Conservation (phyloP, 176 grass and related monocot genomes). For the Triticum timopheevii region DNA sequence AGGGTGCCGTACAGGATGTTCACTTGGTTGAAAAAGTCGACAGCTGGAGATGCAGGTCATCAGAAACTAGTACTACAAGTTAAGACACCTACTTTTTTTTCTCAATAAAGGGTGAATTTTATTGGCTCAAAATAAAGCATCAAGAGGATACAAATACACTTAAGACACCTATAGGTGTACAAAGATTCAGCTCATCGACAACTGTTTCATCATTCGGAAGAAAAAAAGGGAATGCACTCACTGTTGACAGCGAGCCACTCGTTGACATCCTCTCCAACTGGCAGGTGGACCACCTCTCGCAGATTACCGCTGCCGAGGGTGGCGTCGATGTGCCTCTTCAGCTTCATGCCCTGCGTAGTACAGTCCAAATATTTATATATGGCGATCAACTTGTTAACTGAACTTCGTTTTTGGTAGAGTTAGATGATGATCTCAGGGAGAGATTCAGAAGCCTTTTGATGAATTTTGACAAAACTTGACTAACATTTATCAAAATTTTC, state of each 20-base stretch:
- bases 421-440: too few species aligned
- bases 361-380: background rate
- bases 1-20: constrained; percentile 85
- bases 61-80: background rate
- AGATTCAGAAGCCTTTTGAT: background rate
- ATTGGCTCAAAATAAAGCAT: too few species aligned
- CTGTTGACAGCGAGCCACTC: constrained; percentile 97
- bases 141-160: too few species aligned
- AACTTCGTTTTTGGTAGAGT: background rate
- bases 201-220: background rate
- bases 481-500: background rate
- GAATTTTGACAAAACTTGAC: background rate
- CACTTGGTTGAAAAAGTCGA: constrained; percentile 98
- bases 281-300: constrained; percentile 75
- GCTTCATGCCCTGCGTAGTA: constrained; percentile 57
- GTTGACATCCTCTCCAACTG: constrained; percentile 76
- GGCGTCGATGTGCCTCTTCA: constrained; percentile 85
- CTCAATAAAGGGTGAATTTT: too few species aligned
- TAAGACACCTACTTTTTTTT: background rate
- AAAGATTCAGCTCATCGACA: background rate
- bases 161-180: too few species aligned
- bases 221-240: constrained; percentile 22
- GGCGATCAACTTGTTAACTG: background rate
- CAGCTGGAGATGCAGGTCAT: constrained; percentile 54
- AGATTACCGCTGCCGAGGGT: constrained; percentile 82